Percentiles rank a stretch among this genome's conserved stretches.
Conservation (phyloP, 345 rosid genomes). For the Odontarrhena argentea region DNA sequence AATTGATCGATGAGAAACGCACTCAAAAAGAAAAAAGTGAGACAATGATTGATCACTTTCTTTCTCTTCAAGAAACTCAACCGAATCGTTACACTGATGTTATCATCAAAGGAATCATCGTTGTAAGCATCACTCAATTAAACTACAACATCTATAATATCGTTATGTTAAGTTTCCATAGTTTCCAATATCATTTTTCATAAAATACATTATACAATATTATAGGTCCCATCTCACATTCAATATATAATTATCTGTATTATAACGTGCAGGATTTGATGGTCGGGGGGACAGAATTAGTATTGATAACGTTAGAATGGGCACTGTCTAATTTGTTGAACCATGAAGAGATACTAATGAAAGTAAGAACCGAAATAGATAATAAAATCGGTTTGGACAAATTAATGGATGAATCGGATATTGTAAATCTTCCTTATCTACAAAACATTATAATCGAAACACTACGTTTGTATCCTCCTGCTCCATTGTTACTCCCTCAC, state of each 20-base stretch:
- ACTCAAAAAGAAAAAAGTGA: constrained; percentile 22
- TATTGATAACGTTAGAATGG: constrained; percentile 21
- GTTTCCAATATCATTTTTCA: too few relatives aligned
- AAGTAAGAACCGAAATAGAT: constrained; percentile 17
- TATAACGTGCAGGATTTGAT: not conserved
- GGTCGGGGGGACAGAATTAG: constrained; percentile 9
- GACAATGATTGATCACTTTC: constrained; percentile 58
- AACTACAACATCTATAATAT: not conserved
- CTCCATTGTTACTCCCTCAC: constrained; percentile 62
- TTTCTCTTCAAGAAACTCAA: constrained; percentile 47
- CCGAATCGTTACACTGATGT: constrained; percentile 53
- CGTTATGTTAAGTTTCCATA: too few relatives aligned
- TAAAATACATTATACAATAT: not conserved
- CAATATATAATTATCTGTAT: too few relatives aligned
- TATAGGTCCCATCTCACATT: not conserved
- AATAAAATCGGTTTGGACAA: constrained; percentile 41
- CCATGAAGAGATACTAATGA: constrained; percentile 16
- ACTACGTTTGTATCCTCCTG: constrained; percentile 56
- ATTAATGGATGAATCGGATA: constrained; percentile 57
- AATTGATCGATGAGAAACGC: constrained; percentile 49
- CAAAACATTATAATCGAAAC: constrained; percentile 59
- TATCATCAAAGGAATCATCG: constrained; percentile 51
- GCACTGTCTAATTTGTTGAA: constrained; percentile 29
- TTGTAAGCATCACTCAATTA: constrained; percentile 21
- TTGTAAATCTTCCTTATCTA: constrained; percentile 53